These are phyloP conservation scores for Dendryphion nanum DNA, from an alignment of 2,329 filamentous ascomycete species.

Conservation along the genomic window DNA sequence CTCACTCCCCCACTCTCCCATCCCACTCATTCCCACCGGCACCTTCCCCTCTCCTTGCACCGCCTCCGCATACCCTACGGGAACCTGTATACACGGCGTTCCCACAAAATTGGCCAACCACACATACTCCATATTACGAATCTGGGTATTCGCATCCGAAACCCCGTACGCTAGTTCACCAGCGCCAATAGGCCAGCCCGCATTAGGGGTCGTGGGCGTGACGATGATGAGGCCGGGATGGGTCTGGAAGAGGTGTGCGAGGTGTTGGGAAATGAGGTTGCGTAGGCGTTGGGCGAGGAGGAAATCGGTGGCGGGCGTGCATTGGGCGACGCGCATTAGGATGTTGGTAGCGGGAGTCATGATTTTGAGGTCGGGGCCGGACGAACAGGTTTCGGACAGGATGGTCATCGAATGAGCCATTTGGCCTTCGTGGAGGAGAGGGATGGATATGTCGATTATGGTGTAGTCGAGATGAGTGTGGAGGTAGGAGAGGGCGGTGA, in stretches of 20 bases:
- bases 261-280: slow-evolving; percentile 73
- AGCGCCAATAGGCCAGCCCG: slow-evolving; percentile 71
- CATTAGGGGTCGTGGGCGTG: slow-evolving; percentile 72
- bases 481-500: slow-evolving; percentile 61
- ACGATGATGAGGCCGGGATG: slow-evolving; percentile 76
- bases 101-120: slow-evolving; percentile 84
- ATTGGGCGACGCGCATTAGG: slow-evolving; percentile 62
- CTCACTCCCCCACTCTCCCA: slow-evolving; percentile 56
- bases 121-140: slow-evolving; percentile 82
- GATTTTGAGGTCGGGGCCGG: slow-evolving; percentile 50
- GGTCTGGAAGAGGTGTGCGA: slow-evolving; percentile 66
- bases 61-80: slow-evolving; percentile 68
- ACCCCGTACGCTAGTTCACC: slow-evolving; percentile 63
- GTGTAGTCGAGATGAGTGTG: slow-evolving; percentile 53
- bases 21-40: slow-evolving; percentile 55
- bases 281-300: slow-evolving; percentile 72
- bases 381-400: slow-evolving; percentile 65
- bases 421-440: slow-evolving; percentile 68
- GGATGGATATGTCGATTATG: slow-evolving; percentile 62
- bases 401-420: slow-evolving; percentile 76
- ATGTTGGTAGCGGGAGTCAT: slow-evolving; percentile 69
- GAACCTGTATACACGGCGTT: slow-evolving; percentile 70
- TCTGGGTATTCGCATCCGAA: slow-evolving; percentile 68
- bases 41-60: slow-evolving; percentile 57
- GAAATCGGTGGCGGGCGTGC: slow-evolving; percentile 68